Base-by-base conservation (phyloP, 139 green algal species). In the Nannochloris sp. region DNA sequence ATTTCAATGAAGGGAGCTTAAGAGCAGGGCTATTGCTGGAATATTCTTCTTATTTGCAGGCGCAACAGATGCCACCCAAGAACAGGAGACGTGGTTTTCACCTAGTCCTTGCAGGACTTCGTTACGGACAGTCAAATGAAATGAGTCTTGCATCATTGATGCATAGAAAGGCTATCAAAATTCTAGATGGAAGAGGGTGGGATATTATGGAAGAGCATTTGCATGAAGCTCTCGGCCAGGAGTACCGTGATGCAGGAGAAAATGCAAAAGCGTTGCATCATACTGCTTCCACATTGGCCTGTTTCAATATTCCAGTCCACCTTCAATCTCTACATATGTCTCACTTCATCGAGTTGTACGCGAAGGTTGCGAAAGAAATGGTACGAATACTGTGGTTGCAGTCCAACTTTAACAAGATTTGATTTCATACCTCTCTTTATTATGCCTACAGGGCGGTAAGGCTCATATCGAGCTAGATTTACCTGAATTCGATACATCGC, bases 181-280 rank as follows among this genome's bases (percentile, higher is more conserved):
- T 90, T 30, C 96, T 96, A 65, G 6, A 49, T 6, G 79, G 80
- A 14, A 63, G 65, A 49, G 40, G 55, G 2, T 96, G 90, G 90
- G 62, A 50, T 12, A 74, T 83, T 62, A 91, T 96, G 13, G 76
- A 85, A 64, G 90, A 96, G 83, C 90, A 96, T 76, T 72, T 96
- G 26, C 70, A 89, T 50, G 89, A 94, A 40, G 71, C 84, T 25
- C 74, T 96, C 51, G 90, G 88, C 25, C 83, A 79, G 65, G 80
- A 78, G 43, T 66, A 14, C 10, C 46, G 62, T 3, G 82, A 89
- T 62, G 51, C 70, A 6, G 83, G 78, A 29, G 69, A 85, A 30
- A 53, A 68, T 26, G 8, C 62, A 6, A 61, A 55, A 8, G 86
- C 89, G 2, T 74, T 77, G 14, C n/a, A 61, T 29, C 91, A 93